Conservation (phyloP, 1,284 basidiomycete species). For the Earliella scabrosa region DNA sequence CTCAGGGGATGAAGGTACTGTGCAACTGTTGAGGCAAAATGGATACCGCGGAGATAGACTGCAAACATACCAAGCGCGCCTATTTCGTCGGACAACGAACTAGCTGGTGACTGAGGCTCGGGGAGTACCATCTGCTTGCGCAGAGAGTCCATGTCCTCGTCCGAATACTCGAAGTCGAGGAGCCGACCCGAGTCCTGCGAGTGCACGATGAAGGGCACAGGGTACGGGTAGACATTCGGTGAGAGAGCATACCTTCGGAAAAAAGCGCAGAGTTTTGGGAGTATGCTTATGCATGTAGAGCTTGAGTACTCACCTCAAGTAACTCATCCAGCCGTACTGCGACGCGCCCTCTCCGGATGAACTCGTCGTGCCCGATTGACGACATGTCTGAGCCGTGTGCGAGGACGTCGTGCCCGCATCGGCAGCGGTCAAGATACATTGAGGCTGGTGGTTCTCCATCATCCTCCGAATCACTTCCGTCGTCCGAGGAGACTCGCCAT, state of each 20-base stretch:
- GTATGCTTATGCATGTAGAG: neutral
- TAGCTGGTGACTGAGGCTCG: slow-evolving; percentile 48
- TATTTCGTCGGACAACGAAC: slow-evolving; percentile 38
- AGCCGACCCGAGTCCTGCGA: slow-evolving; percentile 74
- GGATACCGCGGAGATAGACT: slow-evolving; percentile 34
- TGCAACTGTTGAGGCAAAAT: neutral
- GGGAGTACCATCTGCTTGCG: slow-evolving; percentile 72
- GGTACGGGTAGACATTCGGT: neutral
- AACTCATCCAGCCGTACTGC: slow-evolving; percentile 87
- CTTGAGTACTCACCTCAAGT: slow-evolving; percentile 63
- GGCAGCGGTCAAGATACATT: slow-evolving; percentile 68
- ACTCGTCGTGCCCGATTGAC: slow-evolving; percentile 61
- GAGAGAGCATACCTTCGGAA: slow-evolving; percentile 5
- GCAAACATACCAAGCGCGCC: slow-evolving; percentile 39
- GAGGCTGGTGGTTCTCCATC: slow-evolving; percentile 43
- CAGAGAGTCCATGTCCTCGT: slow-evolving; percentile 72
- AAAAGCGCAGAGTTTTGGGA: neutral
- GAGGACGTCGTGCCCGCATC: slow-evolving; percentile 74
- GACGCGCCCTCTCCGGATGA: slow-evolving; percentile 72
- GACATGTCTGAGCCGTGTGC: slow-evolving; percentile 73
- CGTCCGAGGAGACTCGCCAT: slow-evolving; percentile 58
- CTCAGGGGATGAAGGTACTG: slow-evolving; percentile 38
- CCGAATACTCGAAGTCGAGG: slow-evolving; percentile 76
- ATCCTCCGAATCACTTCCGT: slow-evolving; percentile 61
- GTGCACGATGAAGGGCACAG: slow-evolving; percentile 2